Evolutionary conservation across 2,329 filamentous ascomycete species (phyloP).

Genomic region (Sporothrix brasiliensis): DNA sequence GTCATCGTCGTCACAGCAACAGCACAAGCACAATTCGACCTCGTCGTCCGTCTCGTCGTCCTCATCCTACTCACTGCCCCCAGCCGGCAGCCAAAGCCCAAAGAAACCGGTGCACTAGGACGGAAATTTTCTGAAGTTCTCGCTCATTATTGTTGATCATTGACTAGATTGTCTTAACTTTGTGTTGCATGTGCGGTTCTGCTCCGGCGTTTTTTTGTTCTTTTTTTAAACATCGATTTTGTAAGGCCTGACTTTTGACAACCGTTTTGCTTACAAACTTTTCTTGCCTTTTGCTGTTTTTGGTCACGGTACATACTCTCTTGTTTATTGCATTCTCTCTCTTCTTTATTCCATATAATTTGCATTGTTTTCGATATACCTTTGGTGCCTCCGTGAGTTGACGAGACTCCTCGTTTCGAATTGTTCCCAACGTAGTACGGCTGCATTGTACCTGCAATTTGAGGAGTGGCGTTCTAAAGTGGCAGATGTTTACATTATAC

Average conservation of each 20-base stretch:
- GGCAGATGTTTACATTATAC: too few relatives aligned
- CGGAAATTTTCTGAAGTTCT: too few relatives aligned
- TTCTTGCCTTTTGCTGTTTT: background rate
- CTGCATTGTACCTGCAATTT: too few relatives aligned
- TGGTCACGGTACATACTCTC: conserved; percentile 16
- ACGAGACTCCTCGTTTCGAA: background rate
- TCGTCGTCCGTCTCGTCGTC: conserved; percentile 30
- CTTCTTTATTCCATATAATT: conserved; percentile 15
- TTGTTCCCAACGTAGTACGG: too few relatives aligned
- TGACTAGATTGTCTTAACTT: conserved; percentile 10
- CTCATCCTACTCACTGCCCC: conserved; percentile 23
- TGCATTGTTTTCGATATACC: background rate
- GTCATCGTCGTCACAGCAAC: background rate
- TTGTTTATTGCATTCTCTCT: background rate
- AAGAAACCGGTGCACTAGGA: conserved; percentile 21
- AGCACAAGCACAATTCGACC: conserved; percentile 28
- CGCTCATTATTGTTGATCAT: background rate
- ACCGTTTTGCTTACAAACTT: background rate
- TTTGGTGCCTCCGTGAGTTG: background rate
- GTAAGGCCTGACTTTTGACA: background rate
- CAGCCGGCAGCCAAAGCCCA: conserved; percentile 29
- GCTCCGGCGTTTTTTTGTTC: background rate
- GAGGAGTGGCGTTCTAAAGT: too few relatives aligned
- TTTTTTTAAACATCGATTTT: too few relatives aligned
- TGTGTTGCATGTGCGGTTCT: background rate